These are phyloP conservation scores for Melastoma malabathricum DNA, from an alignment of 345 rosid genomes.

Conservation along the genomic window DNA sequence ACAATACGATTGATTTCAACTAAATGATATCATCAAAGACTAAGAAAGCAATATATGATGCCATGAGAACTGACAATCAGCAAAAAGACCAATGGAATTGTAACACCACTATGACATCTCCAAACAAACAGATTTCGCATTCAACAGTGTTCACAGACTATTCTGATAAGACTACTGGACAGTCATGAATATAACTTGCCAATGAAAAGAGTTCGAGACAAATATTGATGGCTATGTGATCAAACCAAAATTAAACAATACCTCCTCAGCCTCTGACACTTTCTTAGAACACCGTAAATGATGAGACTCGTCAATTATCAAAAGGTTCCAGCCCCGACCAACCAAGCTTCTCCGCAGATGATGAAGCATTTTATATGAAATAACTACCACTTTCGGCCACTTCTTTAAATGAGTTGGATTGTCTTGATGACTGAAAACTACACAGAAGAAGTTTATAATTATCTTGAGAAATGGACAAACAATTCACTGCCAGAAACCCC, in stretches of 20 bases:
- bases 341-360: conserved; percentile 58
- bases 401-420: conserved; percentile 56
- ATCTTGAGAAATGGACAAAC: background rate
- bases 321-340: conserved; percentile 66
- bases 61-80: too few species aligned
- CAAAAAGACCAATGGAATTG: too few species aligned
- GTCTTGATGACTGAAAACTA: conserved; percentile 80
- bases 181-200: too few species aligned
- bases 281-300: conserved; percentile 71
- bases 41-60: background rate
- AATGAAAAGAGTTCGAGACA: background rate
- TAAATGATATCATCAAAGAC: background rate
- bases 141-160: too few species aligned
- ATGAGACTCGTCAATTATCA: conserved; percentile 94
- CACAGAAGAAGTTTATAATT: conserved; percentile 4
- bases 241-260: conserved; percentile 10
- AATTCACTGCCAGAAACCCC: too few species aligned
- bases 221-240: background rate
- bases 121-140: too few species aligned
- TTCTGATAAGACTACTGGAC: too few species aligned
- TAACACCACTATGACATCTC: too few species aligned
- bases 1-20: too few species aligned
- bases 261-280: conserved; percentile 65
- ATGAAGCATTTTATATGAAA: conserved; percentile 81
- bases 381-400: conserved; percentile 80